Base-by-base conservation (phyloP, 176 grass and related monocot genomes). In the Triticum dicoccoides region DNA sequence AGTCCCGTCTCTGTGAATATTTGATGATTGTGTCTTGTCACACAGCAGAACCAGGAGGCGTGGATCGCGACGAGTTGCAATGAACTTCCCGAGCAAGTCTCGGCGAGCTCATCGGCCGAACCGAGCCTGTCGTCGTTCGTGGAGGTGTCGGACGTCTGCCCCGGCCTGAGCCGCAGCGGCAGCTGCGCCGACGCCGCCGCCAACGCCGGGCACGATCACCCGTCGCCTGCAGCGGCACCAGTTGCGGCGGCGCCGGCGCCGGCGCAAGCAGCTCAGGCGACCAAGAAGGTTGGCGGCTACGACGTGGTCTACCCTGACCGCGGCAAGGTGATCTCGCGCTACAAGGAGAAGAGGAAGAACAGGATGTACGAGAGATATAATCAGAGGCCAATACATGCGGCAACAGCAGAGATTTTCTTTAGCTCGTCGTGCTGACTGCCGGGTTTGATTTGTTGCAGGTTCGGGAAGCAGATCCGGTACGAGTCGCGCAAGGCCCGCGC, bases 271-370 rank as follows among this genome's bases (percentile, higher is more conserved):
- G 45, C 21, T 17, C 84, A 91, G 23, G 84, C 84, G 54, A 59
- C 2, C 1, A 86, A 38, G 45, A 89, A 39, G 73, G 54, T 59
- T 2, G 83, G 83, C 23, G 65, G 79, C 11, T 85, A 91, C 71
- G 82, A 92, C 84, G 68, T 94, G 33, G 69, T 79, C 17, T 91
- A 74, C 54, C 79, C 82, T 11, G 94, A 98, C 89, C 90, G 97
- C 9, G 72, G 88, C 86, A 80, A 66, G 44, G 84, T 94, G 21
- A 91, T 98, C 73, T 98, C 88, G 9, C 94, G 97, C 39, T 98
- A 96, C 75, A 96, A 92, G 82, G 94, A 98, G 85, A 98, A 98
- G 84, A 91, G 97, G 44, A 96, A 98, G 88, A 92, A 93, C 86
- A 92, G 97, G 72, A 95, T 89, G 97, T 98, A 62, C 51, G 51